phyloP scores from a whole-genome alignment of 2,329 filamentous ascomycete genomes.

The Exophiala bonariae region DNA sequence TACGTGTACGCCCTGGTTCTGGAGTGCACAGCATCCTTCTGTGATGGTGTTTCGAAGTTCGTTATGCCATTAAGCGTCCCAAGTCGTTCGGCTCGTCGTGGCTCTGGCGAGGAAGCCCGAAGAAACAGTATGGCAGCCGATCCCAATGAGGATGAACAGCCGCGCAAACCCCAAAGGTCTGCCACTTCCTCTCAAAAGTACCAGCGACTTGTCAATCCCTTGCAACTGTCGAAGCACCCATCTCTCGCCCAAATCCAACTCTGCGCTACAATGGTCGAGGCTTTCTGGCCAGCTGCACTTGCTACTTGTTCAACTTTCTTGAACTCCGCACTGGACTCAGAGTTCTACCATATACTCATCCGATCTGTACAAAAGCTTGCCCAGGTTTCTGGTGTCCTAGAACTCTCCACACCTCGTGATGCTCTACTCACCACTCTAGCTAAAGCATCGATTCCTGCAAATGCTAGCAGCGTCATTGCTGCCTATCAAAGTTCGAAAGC shows the following conservation, averaged over 20 bases:
- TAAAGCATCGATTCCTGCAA: slow-evolving; percentile 87
- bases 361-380: slow-evolving; percentile 93
- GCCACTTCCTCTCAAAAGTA: slow-evolving; percentile 51
- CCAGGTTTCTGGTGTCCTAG: slow-evolving; percentile 86
- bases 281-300: slow-evolving; percentile 93
- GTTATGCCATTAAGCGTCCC: slow-evolving; percentile 88
- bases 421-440: slow-evolving; percentile 92
- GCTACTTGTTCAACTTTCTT: slow-evolving; percentile 95
- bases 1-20: slow-evolving; percentile 90
- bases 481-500: slow-evolving; percentile 13
- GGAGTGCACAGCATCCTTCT: slow-evolving; percentile 84
- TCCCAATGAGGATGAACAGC: slow-evolving; percentile 13
- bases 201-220: slow-evolving; percentile 79
- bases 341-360: slow-evolving; percentile 90
- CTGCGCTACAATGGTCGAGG: slow-evolving; percentile 79
- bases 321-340: slow-evolving; percentile 85
- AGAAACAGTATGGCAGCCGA: slow-evolving; percentile 28
- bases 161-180: slow-evolving; percentile 7
- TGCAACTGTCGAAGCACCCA: slow-evolving; percentile 72
- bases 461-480: slow-evolving; percentile 42
- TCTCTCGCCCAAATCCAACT: slow-evolving; percentile 70
- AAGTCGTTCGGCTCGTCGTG: slow-evolving; percentile 46
- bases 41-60: slow-evolving; percentile 90
- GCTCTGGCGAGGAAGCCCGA: slow-evolving; percentile 16
- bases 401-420: slow-evolving; percentile 82